Conservation (phyloP, 176 grass and related monocot genomes). For the Carex kokanica region DNA sequence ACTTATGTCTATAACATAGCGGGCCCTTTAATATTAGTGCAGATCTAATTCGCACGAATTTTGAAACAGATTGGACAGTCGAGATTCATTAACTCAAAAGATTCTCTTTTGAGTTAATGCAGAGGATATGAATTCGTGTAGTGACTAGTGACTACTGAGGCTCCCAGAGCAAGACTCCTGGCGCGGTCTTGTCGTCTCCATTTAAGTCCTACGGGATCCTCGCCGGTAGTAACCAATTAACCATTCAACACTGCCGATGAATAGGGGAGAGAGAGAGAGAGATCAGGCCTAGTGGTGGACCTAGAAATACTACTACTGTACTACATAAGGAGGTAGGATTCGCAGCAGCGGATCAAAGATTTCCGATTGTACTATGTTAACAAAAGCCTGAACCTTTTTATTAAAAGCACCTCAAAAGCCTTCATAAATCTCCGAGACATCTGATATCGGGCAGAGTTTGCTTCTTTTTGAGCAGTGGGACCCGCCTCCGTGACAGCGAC, state of each 20-base stretch:
- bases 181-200: background rate
- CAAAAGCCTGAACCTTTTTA: background rate
- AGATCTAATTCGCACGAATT: no score
- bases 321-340: background rate
- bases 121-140: no score
- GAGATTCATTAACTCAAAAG: no score
- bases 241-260: background rate
- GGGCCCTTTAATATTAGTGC: no score
- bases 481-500: no score
- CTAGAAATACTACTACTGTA: background rate
- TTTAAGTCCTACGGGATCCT: background rate
- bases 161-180: background rate
- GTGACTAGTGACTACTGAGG: no score
- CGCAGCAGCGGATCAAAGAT: conserved; percentile 8
- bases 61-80: no score
- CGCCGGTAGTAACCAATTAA: background rate
- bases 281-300: background rate
- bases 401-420: background rate
- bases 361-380: background rate
- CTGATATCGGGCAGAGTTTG: background rate
- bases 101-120: no score
- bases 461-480: no score
- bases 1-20: no score
- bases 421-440: background rate
- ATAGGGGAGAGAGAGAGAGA: background rate